Base-by-base conservation (phyloP, 257 asterid species). In the Solanum virginianum region DNA sequence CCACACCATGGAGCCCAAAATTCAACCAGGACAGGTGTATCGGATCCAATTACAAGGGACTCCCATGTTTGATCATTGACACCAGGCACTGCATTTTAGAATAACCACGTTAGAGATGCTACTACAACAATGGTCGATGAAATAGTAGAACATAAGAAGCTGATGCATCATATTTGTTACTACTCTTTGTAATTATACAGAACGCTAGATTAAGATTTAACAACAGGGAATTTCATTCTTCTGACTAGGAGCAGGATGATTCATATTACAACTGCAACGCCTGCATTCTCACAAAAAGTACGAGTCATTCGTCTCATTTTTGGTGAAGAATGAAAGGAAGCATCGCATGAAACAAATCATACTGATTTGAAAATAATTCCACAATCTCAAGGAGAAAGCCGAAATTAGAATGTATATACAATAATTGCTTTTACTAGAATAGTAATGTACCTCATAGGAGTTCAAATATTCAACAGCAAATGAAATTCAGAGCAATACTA, bases 1-100 rank as follows among this genome's bases (percentile, higher is more conserved):
- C 99, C 99, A 57, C 98, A 96, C 99, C 98, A 96, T 3, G 99
- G 99, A 53, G 99, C 99, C 99, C 99, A 96, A 83, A 94, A 96
- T 87, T 96, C 99, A 66, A 96, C 97, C 86, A 96, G 83, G 84
- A 96, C 99, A 16, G 99, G 97, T 8, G 24, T 10, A 24, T 90
- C 91, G 22, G 88, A 87, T 59, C 84, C 93, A 1, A 96, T 90
- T 7, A 96, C 99, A 13, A 36, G 65, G 2, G 92, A 59, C 86
- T 94, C 86, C 99, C 99, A 96, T 70, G 83, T 32, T 16, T 90
- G 82, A n/a, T 96, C 98, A 53, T 80, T 80, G 80, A 93, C 89
- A 47, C 88, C 88, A 57, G 94, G 88, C 88, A 96, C 99, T 92
- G 94, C 93, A 89, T 80, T 49, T 84, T 87, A n/a, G 66, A 79